These are phyloP conservation scores for Ceratobasidium sp. DNA, from an alignment of 1,284 basidiomycete genomes.

Conservation along the genomic window DNA sequence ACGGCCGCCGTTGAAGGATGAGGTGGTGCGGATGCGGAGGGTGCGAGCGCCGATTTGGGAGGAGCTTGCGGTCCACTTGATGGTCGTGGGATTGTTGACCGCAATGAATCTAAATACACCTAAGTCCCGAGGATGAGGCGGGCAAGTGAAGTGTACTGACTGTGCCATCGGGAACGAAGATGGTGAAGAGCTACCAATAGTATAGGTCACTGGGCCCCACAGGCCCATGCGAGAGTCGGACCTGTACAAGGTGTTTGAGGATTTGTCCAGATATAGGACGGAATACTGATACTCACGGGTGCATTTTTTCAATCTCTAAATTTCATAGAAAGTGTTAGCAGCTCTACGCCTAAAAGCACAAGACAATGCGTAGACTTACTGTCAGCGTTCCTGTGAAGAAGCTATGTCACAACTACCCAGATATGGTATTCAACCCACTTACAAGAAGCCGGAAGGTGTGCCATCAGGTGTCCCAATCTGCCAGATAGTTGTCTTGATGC, in stretches of 20 bases:
- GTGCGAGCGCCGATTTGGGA: slow-evolving; percentile 42
- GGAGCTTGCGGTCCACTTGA: slow-evolving; percentile 47
- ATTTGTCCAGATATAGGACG: too few species aligned
- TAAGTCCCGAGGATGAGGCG: not conserved
- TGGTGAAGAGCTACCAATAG: slow-evolving; percentile 53
- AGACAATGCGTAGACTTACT: slow-evolving; percentile 44
- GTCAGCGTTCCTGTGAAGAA: slow-evolving; percentile 59
- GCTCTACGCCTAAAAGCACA: not conserved
- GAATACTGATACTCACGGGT: slow-evolving; percentile 13
- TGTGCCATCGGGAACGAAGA: slow-evolving; percentile 59
- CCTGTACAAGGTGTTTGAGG: not conserved
- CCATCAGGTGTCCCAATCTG: slow-evolving; percentile 64
- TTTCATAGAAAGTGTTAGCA: not conserved
- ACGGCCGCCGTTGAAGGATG: slow-evolving; percentile 46
- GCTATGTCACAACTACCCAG: not conserved
- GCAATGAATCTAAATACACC: slow-evolving; percentile 55
- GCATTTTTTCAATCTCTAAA: slow-evolving; percentile 40
- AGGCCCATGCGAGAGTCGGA: slow-evolving; percentile 37
- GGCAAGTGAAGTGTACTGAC: slow-evolving; percentile 3
- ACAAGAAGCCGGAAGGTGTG: slow-evolving; percentile 62
- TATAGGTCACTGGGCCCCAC: slow-evolving; percentile 54
- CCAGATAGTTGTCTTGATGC: slow-evolving; percentile 61
- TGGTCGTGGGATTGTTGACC: slow-evolving; percentile 46
- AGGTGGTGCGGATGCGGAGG: slow-evolving; percentile 41
- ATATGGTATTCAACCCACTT: not conserved